Evolutionary conservation across 331 rosid genomes (phyloP).

Genomic region (Telfairia occidentalis): DNA sequence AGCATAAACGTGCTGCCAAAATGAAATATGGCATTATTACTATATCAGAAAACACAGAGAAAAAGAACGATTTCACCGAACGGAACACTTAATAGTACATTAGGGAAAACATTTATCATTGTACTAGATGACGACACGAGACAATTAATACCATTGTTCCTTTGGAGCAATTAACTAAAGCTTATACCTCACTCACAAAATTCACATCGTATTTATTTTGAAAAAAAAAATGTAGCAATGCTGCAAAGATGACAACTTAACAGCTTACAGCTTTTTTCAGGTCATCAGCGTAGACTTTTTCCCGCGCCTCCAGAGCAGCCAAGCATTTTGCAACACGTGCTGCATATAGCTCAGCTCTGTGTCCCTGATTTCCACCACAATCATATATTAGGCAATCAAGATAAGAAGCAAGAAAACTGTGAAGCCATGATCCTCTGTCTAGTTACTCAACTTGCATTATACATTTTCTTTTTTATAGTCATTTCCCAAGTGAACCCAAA

Average conservation of each 20-base stretch:
- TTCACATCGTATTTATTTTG: not conserved
- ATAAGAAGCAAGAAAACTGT: slow-evolving; percentile 11
- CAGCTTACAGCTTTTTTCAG: slow-evolving; percentile 97
- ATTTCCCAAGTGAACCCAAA: not conserved
- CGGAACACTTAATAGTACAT: not conserved
- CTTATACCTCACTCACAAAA: not conserved
- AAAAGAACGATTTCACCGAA: not conserved
- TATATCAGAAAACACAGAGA: not conserved
- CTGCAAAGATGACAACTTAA: slow-evolving; percentile 34
- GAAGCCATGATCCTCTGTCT: not conserved
- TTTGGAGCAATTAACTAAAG: not conserved
- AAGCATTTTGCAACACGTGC: slow-evolving; percentile 92
- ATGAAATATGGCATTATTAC: not conserved
- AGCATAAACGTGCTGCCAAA: not conserved
- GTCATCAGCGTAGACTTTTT: slow-evolving; percentile 80
- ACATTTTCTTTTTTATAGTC: not conserved
- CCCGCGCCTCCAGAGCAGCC: slow-evolving; percentile 93
- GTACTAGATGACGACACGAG: not conserved
- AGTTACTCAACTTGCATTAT: not conserved
- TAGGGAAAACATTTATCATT: not conserved
- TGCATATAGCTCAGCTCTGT: slow-evolving; percentile 95
- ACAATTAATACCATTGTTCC: not conserved
- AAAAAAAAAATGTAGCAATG: not conserved
- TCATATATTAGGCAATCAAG: slow-evolving; percentile 12
- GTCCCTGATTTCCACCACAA: slow-evolving; percentile 50